Percentiles rank a stretch among this genome's conserved stretches.
phyloP scores from a whole-genome alignment of 352 stramenopile species.

The Phytophthora sp. region DNA sequence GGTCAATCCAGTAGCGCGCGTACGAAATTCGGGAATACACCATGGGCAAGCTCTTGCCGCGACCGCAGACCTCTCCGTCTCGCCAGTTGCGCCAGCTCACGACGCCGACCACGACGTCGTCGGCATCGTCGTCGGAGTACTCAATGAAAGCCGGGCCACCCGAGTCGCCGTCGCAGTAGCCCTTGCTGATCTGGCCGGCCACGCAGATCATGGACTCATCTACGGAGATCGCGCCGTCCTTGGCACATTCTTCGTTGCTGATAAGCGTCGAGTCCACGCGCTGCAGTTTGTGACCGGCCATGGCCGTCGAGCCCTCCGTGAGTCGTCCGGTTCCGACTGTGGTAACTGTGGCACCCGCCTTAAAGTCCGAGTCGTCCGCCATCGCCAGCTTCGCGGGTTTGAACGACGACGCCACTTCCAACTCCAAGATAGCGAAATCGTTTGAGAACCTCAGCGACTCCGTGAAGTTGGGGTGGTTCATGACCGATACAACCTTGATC shows the following conservation, averaged over 20 bases:
- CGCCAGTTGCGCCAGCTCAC: slow-evolving; percentile 57
- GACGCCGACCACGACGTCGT: slow-evolving; percentile 57
- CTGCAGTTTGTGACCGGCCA: slow-evolving; percentile 30
- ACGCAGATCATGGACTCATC: slow-evolving; percentile 67
- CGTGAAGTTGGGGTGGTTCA: slow-evolving; percentile 56
- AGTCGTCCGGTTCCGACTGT: slow-evolving; percentile 30
- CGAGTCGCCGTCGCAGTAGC: slow-evolving; percentile 69
- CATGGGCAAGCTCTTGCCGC: slow-evolving; percentile 47
- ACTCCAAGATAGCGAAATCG: slow-evolving; percentile 67
- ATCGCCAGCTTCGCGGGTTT: slow-evolving; percentile 41
- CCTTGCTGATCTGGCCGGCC: slow-evolving; percentile 44
- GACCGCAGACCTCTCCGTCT: slow-evolving; percentile 54
- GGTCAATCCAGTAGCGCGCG: slow-evolving; percentile 51
- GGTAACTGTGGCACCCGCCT: slow-evolving; percentile 30
- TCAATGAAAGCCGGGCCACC: slow-evolving; percentile 55
- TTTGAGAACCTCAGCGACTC: slow-evolving; percentile 30
- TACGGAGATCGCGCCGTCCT: slow-evolving; percentile 23
- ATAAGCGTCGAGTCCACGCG: slow-evolving; percentile 48
- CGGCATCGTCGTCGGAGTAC: slow-evolving; percentile 21
- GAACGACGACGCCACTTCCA: slow-evolving; percentile 39
- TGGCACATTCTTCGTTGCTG: slow-evolving; percentile 43
- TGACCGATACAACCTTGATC: slow-evolving; percentile 51
- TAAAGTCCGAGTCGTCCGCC: slow-evolving; percentile 29
- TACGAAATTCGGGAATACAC: slow-evolving; percentile 64
- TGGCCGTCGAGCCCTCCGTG: slow-evolving; percentile 24